Percentiles rank a stretch among this genome's conserved stretches.
Conservation (phyloP, 2,329 filamentous ascomycete genomes). For the Neofusicoccum sp. region DNA sequence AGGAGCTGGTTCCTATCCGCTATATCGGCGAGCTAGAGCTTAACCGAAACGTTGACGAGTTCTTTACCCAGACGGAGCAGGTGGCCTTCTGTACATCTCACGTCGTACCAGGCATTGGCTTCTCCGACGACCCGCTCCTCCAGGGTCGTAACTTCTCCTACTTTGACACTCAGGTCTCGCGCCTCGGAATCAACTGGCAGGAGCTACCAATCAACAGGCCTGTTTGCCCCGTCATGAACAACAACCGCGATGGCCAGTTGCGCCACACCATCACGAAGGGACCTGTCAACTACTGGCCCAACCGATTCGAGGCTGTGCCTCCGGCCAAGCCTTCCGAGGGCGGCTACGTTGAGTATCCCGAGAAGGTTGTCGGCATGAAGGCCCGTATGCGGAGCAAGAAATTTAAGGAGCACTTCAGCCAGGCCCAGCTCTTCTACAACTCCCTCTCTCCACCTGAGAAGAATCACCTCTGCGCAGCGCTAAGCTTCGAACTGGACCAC, state of each 20-base stretch:
- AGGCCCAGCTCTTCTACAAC: slow-evolving; percentile 84
- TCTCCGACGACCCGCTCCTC: slow-evolving; percentile 73
- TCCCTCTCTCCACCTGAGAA: slow-evolving; percentile 70
- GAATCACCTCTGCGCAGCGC: slow-evolving; percentile 60
- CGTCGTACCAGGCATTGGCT: slow-evolving; percentile 75
- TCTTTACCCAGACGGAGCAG: slow-evolving; percentile 81
- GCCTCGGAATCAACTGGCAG: slow-evolving; percentile 74
- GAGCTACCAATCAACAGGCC: slow-evolving; percentile 78
- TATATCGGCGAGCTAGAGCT: slow-evolving; percentile 81
- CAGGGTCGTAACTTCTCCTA: slow-evolving; percentile 74
- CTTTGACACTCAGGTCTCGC: slow-evolving; percentile 68
- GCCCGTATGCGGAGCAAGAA: slow-evolving; percentile 68
- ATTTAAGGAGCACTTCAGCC: slow-evolving; percentile 76
- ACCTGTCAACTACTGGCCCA: slow-evolving; percentile 79
- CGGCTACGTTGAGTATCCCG: slow-evolving; percentile 68
- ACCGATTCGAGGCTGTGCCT: slow-evolving; percentile 65
- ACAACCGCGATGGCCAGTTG: slow-evolving; percentile 73
- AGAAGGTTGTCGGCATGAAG: slow-evolving; percentile 71
- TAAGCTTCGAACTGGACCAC: slow-evolving; percentile 76
- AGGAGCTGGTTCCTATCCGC: slow-evolving; percentile 72
- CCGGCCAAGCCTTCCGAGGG: slow-evolving; percentile 65
- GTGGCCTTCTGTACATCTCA: slow-evolving; percentile 81
- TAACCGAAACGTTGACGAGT: slow-evolving; percentile 79
- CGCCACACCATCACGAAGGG: slow-evolving; percentile 74
- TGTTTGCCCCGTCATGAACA: slow-evolving; percentile 73